Conservation (phyloP, 1,139 yeast genomes). For the Hemisphaericaspora xylofermentans region DNA sequence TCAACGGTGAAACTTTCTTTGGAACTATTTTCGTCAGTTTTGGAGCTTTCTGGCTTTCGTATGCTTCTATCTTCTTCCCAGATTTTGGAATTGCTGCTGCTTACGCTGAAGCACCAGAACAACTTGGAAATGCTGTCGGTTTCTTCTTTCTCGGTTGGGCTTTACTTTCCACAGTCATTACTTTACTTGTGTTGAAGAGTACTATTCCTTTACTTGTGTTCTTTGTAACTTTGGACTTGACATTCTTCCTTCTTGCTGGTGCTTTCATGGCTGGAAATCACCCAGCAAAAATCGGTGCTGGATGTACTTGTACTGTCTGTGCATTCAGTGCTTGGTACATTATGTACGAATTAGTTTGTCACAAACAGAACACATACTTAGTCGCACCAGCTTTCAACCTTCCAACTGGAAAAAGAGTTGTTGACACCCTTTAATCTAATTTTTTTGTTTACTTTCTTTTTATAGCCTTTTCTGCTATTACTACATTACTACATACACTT, state of each 20-base stretch:
- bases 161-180: constrained; percentile 33
- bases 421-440: background rate
- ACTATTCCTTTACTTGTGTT: constrained; percentile 44
- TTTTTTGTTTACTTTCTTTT: background rate
- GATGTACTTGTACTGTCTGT: constrained; percentile 57
- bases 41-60: constrained; percentile 42
- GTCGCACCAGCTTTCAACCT: constrained; percentile 30
- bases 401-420: constrained; percentile 22
- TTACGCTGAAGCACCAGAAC: constrained; percentile 24
- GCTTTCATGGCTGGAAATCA: constrained; percentile 48
- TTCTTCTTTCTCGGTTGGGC: constrained; percentile 38
- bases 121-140: constrained; percentile 33
- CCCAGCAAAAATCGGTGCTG: constrained; percentile 55
- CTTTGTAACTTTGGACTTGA: constrained; percentile 45
- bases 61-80: constrained; percentile 32
- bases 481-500: background rate
- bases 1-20: constrained; percentile 34
- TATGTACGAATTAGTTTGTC: constrained; percentile 25
- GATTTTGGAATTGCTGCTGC: constrained; percentile 32
- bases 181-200: constrained; percentile 33
- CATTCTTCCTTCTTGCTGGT: constrained; percentile 51
- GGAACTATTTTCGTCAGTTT: constrained; percentile 36
- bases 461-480: background rate
- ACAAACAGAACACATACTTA: constrained; percentile 24
- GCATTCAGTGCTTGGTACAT: constrained; percentile 57